These are phyloP conservation scores for Fusarium anthophilum DNA, from an alignment of 2,329 filamentous ascomycete genomes.

Conservation along the genomic window DNA sequence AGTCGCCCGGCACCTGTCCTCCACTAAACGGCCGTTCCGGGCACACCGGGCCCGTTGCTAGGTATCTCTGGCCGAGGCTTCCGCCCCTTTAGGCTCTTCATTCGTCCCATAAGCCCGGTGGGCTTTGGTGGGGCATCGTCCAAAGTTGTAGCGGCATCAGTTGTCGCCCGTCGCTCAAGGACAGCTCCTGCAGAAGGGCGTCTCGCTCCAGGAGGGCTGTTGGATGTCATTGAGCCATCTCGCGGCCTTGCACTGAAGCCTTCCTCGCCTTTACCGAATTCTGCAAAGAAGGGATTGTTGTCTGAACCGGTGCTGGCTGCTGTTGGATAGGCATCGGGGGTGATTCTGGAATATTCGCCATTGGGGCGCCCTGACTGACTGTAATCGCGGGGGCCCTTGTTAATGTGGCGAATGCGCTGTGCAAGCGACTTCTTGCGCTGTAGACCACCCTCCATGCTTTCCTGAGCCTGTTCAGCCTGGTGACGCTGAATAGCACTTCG, in stretches of 20 bases:
- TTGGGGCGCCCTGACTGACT: slow-evolving; percentile 67
- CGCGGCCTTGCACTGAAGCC: slow-evolving; percentile 57
- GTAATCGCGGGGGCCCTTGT: slow-evolving; percentile 71
- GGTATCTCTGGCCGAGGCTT: slow-evolving; percentile 50
- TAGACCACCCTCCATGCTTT: slow-evolving; percentile 68
- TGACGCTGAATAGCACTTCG: slow-evolving; percentile 79
- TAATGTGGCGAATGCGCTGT: slow-evolving; percentile 88
- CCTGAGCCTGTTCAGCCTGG: slow-evolving; percentile 73
- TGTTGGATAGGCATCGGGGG: slow-evolving; percentile 51
- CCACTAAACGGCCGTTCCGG: slow-evolving; percentile 54
- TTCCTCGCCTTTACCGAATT: slow-evolving; percentile 71
- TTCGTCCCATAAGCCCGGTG: slow-evolving; percentile 77
- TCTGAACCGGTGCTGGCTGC: slow-evolving; percentile 48
- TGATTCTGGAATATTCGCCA: slow-evolving; percentile 53
- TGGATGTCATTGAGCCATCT: slow-evolving; percentile 56
- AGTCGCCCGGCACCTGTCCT: slow-evolving; percentile 35
- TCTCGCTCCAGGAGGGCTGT: slow-evolving; percentile 63
- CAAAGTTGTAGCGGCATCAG: slow-evolving; percentile 58
- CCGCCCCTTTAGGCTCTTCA: slow-evolving; percentile 83
- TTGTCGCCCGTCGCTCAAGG: slow-evolving; percentile 73
- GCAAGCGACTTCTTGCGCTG: slow-evolving; percentile 94
- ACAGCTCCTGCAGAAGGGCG: slow-evolving; percentile 50
- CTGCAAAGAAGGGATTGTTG: slow-evolving; percentile 83
- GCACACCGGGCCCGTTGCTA: slow-evolving; percentile 48
- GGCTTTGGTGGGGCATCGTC: slow-evolving; percentile 56